Evolutionary conservation across 257 asterid species (phyloP).

Genomic region (Lycium ferocissimum): DNA sequence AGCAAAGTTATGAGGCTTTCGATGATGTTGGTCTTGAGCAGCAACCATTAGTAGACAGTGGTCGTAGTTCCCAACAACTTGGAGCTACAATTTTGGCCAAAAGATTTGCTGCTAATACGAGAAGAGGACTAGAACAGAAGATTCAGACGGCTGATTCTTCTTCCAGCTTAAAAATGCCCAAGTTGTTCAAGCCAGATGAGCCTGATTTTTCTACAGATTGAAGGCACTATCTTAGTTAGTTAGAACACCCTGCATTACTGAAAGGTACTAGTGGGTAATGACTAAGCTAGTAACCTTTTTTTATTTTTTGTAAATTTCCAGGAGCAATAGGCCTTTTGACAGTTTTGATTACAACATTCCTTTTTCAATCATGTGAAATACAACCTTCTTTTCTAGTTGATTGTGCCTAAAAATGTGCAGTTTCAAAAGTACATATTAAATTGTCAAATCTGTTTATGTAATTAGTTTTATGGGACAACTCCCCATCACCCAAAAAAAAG

Average conservation of each 20-base stretch:
- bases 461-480: not conserved
- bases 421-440: not conserved
- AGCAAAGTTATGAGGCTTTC: constrained; percentile 29
- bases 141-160: constrained; percentile 51
- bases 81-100: constrained; percentile 81
- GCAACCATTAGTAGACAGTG: constrained; percentile 32
- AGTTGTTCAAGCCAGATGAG: constrained; percentile 80
- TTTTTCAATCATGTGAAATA: not conserved
- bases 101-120: constrained; percentile 75
- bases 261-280: constrained; percentile 35
- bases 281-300: constrained; percentile 29
- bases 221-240: constrained; percentile 20
- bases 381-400: not conserved
- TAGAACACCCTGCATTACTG: constrained; percentile 25
- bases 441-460: not conserved
- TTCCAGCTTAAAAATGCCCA: constrained; percentile 83
- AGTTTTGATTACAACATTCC: constrained; percentile 18
- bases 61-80: constrained; percentile 50
- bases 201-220: constrained; percentile 76
- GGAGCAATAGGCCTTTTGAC: constrained; percentile 34
- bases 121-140: constrained; percentile 59
- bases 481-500: not conserved
- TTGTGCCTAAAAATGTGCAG: not conserved
- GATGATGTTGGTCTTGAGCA: constrained; percentile 19
- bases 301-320: constrained; percentile 38